Evolutionary conservation across 768 basidiomycete species (phyloP), one percentile per base, ranked within the genome.

Genomic region (Tylopilus sp.): DNA sequence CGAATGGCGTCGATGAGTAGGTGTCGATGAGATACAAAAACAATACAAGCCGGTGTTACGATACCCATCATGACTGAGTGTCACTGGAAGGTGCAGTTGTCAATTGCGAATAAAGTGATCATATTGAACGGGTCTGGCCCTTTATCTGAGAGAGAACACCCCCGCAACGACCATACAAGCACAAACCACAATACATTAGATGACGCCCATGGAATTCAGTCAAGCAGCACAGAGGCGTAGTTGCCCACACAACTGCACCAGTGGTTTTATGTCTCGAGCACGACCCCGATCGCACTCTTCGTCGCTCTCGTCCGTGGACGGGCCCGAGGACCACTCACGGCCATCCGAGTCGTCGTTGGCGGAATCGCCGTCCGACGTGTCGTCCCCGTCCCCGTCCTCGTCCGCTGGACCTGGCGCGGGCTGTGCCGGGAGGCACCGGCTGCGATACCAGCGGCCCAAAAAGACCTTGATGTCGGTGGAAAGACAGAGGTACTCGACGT

Each of bases 401-500:
- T 68, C 71, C 25, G n/a, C n/a, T 11, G 65, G 53, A 47, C 60
- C 68, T 26, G 58, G 57, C 4, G 55, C 51, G 38, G 33, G 1
- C 6, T 22, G 48, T 20, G 55, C 18, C 13, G 75, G 69, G 45
- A 79, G 71, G 40, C 81, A 62, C 85, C 86, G 86, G 23, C 75
- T 73, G 47, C 78, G 73, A 68, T 87, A 91, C 86, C 88, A 94
- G 50, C 74, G 76, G 0, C 85, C 82, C 43, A 93, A 74, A 62
- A 88, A 88, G 15, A 83, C 69, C 65, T 90, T 92, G 68, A 94
- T 82, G 40, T 88, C 84, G 17, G 81, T 71, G 47, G 81, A 75
- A 55, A 95, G 77, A 18, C 83, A 86, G 44, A 95, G 83, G 63
- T 91, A 95, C 64, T 95, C 91, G 64, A 87, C 91, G 66, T 94